These are phyloP conservation scores for Laguncularia racemosa DNA, from an alignment of 345 rosid genomes.

Conservation along the genomic window DNA sequence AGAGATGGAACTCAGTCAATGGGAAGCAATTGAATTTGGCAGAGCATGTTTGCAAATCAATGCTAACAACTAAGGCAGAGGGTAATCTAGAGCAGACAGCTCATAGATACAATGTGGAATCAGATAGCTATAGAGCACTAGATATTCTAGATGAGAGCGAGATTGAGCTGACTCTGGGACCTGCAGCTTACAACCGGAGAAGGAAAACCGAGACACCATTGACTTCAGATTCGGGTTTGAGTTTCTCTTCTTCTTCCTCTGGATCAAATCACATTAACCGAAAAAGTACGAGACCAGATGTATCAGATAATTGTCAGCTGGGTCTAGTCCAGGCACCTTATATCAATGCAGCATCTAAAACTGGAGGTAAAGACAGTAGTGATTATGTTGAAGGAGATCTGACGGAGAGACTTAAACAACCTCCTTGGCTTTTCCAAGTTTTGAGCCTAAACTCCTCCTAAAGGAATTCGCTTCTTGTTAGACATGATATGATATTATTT, in stretches of 20 bases:
- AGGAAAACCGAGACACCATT: slow-evolving; percentile 32
- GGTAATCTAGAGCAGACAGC: slow-evolving; percentile 33
- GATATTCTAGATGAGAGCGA: slow-evolving; percentile 67
- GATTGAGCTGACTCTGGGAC: slow-evolving; percentile 89
- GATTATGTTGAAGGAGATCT: slow-evolving; percentile 39
- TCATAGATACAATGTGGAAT: slow-evolving; percentile 18
- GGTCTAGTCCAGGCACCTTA: slow-evolving; percentile 21
- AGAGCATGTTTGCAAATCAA: not conserved
- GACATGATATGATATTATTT: slow-evolving; percentile 22
- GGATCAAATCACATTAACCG: slow-evolving; percentile 54
- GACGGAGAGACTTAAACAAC: slow-evolving; percentile 40
- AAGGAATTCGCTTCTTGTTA: slow-evolving; percentile 9
- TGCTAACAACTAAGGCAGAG: slow-evolving; percentile 5
- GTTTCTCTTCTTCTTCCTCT: slow-evolving; percentile 72
- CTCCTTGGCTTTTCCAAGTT: slow-evolving; percentile 82
- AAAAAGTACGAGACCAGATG: slow-evolving; percentile 12
- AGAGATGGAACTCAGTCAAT: not conserved
- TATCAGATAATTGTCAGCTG: slow-evolving; percentile 10
- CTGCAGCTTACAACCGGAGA: slow-evolving; percentile 33
- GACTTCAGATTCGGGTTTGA: slow-evolving; percentile 47
- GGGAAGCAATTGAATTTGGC: not conserved
- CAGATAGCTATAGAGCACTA: slow-evolving; percentile 18
- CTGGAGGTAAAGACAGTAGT: slow-evolving; percentile 16
- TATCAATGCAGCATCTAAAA: slow-evolving; percentile 4
- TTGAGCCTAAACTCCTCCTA: slow-evolving; percentile 66